phyloP scores from a whole-genome alignment of 805 yeast genomes.

The Candida glaebosa region DNA sequence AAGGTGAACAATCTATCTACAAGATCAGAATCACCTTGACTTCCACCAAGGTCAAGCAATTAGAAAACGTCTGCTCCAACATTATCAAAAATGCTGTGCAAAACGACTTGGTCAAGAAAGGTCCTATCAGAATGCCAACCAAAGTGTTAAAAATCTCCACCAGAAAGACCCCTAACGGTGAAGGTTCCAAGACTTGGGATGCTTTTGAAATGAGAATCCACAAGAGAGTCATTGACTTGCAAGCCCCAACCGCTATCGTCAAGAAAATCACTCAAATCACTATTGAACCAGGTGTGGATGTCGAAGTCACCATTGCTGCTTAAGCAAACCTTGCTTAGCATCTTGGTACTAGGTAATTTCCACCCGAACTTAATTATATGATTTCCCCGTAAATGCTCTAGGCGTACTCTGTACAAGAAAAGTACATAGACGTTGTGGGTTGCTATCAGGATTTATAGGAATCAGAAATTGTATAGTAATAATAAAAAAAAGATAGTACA shows the following conservation, averaged over 20 bases:
- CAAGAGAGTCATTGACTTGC: slow-evolving; percentile 98
- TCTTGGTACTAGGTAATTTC: neutral
- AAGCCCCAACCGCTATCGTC: slow-evolving; percentile 91
- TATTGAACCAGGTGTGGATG: slow-evolving; percentile 99
- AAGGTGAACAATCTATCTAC: slow-evolving; percentile 77
- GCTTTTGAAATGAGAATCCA: slow-evolving; percentile 99
- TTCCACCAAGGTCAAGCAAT: slow-evolving; percentile 97
- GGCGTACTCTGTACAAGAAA: slow-evolving; percentile 54
- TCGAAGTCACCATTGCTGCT: slow-evolving; percentile 88
- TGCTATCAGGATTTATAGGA: slow-evolving; percentile 51
- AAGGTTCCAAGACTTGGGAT: slow-evolving; percentile 99
- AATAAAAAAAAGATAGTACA: neutral
- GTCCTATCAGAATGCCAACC: slow-evolving; percentile 99
- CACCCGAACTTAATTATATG: too few species aligned
- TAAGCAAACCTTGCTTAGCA: slow-evolving; percentile 34
- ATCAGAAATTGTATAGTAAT: neutral
- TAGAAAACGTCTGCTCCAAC: slow-evolving; percentile 93
- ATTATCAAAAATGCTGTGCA: slow-evolving; percentile 84
- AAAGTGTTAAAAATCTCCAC: slow-evolving; percentile 96
- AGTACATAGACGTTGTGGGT: slow-evolving; percentile 54
- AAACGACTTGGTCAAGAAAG: slow-evolving; percentile 86
- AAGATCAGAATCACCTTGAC: slow-evolving; percentile 99
- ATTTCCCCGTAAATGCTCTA: slow-evolving; percentile 41
- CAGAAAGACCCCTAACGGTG: slow-evolving; percentile 99
- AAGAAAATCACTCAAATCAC: slow-evolving; percentile 97